These are phyloP conservation scores for Mycena polygramma DNA, from an alignment of 768 basidiomycete species.

Conservation along the genomic window DNA sequence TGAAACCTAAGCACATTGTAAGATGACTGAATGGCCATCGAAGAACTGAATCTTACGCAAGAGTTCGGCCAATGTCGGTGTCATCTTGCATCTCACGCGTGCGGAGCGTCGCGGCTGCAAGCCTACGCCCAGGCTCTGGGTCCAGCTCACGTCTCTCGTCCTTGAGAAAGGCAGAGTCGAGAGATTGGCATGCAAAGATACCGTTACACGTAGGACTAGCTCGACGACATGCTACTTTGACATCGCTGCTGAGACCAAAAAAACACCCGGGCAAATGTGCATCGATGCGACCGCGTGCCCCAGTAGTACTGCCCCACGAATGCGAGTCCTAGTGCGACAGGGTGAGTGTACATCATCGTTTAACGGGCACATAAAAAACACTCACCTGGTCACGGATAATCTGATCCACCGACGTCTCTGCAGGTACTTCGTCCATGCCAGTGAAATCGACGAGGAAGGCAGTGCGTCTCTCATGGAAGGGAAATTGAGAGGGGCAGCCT, in stretches of 20 bases:
- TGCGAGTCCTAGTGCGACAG: conserved; percentile 17
- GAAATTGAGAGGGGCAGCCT: conserved; percentile 9
- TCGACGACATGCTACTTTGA: conserved; percentile 21
- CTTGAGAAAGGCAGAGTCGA: conserved; percentile 20
- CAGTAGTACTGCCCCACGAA: conserved; percentile 14
- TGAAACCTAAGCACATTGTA: conserved; percentile 11
- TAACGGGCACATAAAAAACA: background rate
- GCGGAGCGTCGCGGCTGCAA: conserved; percentile 10
- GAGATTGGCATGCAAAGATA: conserved; percentile 23
- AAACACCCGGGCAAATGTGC: conserved; percentile 7
- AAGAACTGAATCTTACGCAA: conserved; percentile 7
- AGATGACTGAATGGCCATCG: background rate
- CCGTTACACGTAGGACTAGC: conserved; percentile 15
- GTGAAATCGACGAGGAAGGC: conserved; percentile 17
- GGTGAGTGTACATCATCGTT: background rate
- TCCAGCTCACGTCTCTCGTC: conserved; percentile 22
- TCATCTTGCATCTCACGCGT: conserved; percentile 27
- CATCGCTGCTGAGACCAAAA: conserved; percentile 14
- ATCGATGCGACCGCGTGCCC: conserved; percentile 2
- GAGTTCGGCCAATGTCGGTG: conserved; percentile 26
- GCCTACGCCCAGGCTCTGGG: conserved; percentile 9
- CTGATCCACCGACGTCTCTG: conserved; percentile 19
- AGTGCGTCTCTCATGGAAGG: conserved; percentile 5
- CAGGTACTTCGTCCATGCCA: background rate
- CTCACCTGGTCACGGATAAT: conserved; percentile 20